These are phyloP conservation scores for Spathaspora hagerdaliae DNA, from an alignment of 805 yeast genomes.

Conservation along the genomic window DNA sequence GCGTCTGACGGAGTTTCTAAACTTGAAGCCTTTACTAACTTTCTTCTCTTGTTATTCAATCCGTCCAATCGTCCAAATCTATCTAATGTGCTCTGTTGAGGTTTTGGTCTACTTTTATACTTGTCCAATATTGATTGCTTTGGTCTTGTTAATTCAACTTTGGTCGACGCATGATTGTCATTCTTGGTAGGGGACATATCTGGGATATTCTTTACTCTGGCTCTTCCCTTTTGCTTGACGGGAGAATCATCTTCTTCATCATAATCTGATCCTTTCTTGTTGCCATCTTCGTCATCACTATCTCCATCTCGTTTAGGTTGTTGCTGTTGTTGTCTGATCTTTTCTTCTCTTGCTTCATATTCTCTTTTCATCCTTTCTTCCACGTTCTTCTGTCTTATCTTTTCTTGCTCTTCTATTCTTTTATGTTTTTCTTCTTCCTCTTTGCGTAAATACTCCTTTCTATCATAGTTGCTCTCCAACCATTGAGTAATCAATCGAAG, in stretches of 20 bases:
- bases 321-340: slow-evolving; percentile 4
- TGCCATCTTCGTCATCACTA: slow-evolving; percentile 2
- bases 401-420: slow-evolving; percentile 9
- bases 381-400: slow-evolving; percentile 10
- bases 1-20: slow-evolving; percentile 7
- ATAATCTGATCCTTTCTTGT: slow-evolving; percentile 6
- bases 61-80: slow-evolving; percentile 8
- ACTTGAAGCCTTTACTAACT: slow-evolving; percentile 25
- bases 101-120: slow-evolving; percentile 29
- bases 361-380: slow-evolving; percentile 12
- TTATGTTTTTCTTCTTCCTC: slow-evolving; percentile 9
- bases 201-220: slow-evolving; percentile 18
- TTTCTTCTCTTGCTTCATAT: slow-evolving; percentile 9
- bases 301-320: not conserved
- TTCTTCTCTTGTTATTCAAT: slow-evolving; percentile 24
- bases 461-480: slow-evolving; percentile 32
- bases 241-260: slow-evolving; percentile 37
- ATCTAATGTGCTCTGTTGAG: slow-evolving; percentile 28
- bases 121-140: slow-evolving; percentile 41
- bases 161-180: slow-evolving; percentile 22
- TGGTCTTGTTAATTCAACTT: slow-evolving; percentile 36
- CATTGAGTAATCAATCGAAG: slow-evolving; percentile 36
- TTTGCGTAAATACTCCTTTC: slow-evolving; percentile 19
- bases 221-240: slow-evolving; percentile 29
- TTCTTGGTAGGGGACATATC: slow-evolving; percentile 17